Evolutionary conservation across 1,139 yeast species (phyloP).

Genomic region (Suhomyces kunorum): DNA sequence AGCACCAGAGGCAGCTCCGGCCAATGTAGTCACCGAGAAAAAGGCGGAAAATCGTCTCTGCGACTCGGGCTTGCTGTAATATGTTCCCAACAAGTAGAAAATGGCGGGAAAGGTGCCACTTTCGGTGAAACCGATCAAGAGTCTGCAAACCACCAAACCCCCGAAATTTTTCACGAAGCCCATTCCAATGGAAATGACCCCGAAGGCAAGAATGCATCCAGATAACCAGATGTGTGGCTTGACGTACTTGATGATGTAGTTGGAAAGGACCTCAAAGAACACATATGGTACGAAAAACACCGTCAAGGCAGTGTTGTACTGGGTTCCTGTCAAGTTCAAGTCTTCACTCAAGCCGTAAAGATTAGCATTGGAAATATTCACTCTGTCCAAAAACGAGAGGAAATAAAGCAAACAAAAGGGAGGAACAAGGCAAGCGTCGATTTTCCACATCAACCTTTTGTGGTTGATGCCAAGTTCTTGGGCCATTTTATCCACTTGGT

Average conservation of each 20-base stretch:
- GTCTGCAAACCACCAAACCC: conserved; percentile 60
- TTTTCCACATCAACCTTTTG: conserved; percentile 56
- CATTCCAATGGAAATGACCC: conserved; percentile 63
- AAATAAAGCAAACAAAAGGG: conserved; percentile 70
- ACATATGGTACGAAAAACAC: conserved; percentile 74
- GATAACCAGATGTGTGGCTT: conserved; percentile 69
- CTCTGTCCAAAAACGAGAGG: conserved; percentile 70
- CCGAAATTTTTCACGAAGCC: conserved; percentile 63
- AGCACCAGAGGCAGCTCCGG: conserved; percentile 46
- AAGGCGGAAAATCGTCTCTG: conserved; percentile 69
- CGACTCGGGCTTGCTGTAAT: conserved; percentile 59
- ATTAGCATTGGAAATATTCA: conserved; percentile 73
- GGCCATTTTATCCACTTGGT: conserved; percentile 32
- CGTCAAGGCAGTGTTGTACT: conserved; percentile 64
- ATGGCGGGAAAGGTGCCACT: conserved; percentile 75
- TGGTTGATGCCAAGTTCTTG: conserved; percentile 40
- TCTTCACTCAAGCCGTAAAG: conserved; percentile 62
- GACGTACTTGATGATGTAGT: conserved; percentile 58
- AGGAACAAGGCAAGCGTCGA: conserved; percentile 67
- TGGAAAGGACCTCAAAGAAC: conserved; percentile 66
- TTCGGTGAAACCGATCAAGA: conserved; percentile 65
- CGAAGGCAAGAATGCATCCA: conserved; percentile 57
- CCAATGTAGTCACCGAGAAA: conserved; percentile 49
- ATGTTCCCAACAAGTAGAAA: conserved; percentile 62
- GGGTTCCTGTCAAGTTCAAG: conserved; percentile 53